A percentile compares a stretch with the other conserved stretches of the same genome.
Conservation (phyloP, 345 rosid species). For the Capsella bursapastoris region DNA sequence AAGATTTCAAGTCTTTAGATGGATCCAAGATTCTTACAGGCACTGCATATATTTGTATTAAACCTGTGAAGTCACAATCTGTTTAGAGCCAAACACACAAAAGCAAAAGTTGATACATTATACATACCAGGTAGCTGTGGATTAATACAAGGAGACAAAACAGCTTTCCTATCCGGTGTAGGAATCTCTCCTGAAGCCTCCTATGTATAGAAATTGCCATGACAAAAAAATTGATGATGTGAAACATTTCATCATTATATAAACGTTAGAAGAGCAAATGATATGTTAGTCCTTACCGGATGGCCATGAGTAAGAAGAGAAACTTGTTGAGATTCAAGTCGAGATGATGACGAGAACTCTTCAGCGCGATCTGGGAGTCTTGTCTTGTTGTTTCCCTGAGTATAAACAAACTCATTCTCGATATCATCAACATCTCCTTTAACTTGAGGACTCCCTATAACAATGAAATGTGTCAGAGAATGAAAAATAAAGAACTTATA, state of each 20-base stretch:
- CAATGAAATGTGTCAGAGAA: constrained; percentile 20
- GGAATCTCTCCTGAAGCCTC: constrained; percentile 97
- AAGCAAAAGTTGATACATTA: constrained; percentile 13
- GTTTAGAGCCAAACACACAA: constrained; percentile 5
- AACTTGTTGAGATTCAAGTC: constrained; percentile 85
- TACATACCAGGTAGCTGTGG: constrained; percentile 87
- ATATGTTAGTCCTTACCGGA: constrained; percentile 48
- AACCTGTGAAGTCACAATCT: background rate
- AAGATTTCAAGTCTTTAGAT: constrained; percentile 91
- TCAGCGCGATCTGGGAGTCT: constrained; percentile 71
- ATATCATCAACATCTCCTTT: constrained; percentile 88
- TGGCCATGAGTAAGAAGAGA: constrained; percentile 86
- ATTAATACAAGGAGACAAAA: constrained; percentile 75
- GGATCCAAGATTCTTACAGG: constrained; percentile 87
- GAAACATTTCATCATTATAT: background rate
- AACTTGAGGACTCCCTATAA: constrained; percentile 76
- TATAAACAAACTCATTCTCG: constrained; percentile 84
- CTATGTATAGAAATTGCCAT: constrained; percentile 43
- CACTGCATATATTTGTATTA: constrained; percentile 50
- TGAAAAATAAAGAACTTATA: background rate
- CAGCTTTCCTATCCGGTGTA: constrained; percentile 66
- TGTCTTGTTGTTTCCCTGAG: constrained; percentile 61
- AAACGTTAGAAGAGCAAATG: background rate
- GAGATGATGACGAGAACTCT: constrained; percentile 82
- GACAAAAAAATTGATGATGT: background rate